Evolutionary conservation across 208 protist genomes (phyloP).

Genomic region (Acanthamoeba lenticulata): DNA sequence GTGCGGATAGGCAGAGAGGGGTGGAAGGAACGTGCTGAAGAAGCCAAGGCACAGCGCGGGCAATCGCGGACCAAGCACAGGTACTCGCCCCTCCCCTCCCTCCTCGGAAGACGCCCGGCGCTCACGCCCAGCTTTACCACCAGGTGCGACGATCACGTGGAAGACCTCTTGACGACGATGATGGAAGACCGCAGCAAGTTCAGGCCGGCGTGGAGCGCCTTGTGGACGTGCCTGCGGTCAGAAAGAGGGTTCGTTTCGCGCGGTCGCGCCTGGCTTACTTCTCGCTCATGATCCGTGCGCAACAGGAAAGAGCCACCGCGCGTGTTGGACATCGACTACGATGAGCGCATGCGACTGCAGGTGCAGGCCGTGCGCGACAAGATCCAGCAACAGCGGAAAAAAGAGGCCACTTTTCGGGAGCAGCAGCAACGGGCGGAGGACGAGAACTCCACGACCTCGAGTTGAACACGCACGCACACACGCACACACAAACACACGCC

Average conservation of each 20-base stretch:
- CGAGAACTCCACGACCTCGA: neutral
- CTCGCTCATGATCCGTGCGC: neutral
- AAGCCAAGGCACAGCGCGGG: neutral
- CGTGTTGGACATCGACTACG: neutral
- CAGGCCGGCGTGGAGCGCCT: neutral
- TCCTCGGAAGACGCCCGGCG: neutral
- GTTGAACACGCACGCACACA: too few relatives aligned
- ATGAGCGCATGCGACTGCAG: neutral
- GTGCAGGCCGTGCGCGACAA: neutral
- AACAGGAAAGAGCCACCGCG: neutral
- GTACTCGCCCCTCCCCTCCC: neutral
- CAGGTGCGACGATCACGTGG: neutral
- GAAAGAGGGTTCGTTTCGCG: neutral
- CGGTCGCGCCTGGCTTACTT: neutral
- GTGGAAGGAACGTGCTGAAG: conserved; percentile 7
- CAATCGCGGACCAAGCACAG: neutral
- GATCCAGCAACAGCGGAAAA: neutral
- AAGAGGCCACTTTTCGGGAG: neutral
- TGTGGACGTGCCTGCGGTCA: neutral
- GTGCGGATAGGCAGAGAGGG: neutral
- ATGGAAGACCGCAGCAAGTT: neutral
- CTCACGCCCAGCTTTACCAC: neutral
- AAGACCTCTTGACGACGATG: neutral
- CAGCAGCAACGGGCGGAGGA: neutral
- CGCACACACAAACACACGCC: too few relatives aligned